These are phyloP conservation scores for Rhynchospora tenuis DNA, from an alignment of 176 grass and related monocot genomes.

Conservation along the genomic window DNA sequence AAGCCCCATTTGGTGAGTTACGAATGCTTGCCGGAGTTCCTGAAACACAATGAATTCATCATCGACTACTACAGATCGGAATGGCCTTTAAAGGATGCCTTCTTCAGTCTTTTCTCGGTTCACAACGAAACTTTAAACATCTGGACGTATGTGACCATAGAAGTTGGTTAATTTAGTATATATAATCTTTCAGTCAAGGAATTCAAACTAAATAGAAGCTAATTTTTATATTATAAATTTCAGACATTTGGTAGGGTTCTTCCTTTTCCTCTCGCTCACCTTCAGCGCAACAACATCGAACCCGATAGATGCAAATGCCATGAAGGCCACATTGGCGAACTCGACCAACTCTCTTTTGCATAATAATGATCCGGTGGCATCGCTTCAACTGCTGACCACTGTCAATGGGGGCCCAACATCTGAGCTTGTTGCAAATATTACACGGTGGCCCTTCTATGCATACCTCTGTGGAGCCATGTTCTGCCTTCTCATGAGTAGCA, in stretches of 20 bases:
- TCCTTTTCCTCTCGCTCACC: slow-evolving; percentile 65
- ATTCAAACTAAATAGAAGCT: background rate
- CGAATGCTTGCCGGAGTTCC: slow-evolving; percentile 51
- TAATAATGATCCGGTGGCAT: background rate
- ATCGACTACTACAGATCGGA: slow-evolving; percentile 65
- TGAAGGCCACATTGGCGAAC: slow-evolving; percentile 10
- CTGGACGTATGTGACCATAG: slow-evolving; percentile 43
- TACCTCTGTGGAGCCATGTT: slow-evolving; percentile 77
- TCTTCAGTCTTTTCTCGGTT: slow-evolving; percentile 58
- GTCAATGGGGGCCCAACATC: background rate
- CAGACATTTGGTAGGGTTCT: slow-evolving; percentile 76
- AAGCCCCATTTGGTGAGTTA: slow-evolving; percentile 47
- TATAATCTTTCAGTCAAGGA: no score
- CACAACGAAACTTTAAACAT: slow-evolving; percentile 86
- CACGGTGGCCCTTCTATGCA: slow-evolving; percentile 72
- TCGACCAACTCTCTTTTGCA: background rate
- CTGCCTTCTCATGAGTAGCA: slow-evolving; percentile 75
- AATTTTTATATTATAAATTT: background rate
- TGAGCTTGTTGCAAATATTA: background rate
- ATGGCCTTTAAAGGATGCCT: slow-evolving; percentile 56
- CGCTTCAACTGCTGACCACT: slow-evolving; percentile 7
- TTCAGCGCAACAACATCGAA: slow-evolving; percentile 37
- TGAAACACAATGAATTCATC: slow-evolving; percentile 79
- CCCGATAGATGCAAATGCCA: slow-evolving; percentile 17
- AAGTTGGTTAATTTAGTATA: background rate